Conservation (phyloP, 345 rosid genomes). For the Clausena lansium region DNA sequence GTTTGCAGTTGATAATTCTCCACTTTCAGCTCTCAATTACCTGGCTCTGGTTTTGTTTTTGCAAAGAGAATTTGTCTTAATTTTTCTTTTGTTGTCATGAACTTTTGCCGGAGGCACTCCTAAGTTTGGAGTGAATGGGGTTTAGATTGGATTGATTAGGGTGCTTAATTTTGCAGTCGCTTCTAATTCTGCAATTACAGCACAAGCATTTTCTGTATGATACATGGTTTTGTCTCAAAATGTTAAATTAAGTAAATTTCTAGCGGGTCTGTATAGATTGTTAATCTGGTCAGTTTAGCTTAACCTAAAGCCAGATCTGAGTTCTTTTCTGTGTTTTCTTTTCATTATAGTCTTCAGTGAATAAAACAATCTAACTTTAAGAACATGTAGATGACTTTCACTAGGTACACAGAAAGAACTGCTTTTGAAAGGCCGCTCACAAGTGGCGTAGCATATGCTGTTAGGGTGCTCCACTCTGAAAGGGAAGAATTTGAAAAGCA, state of each 20-base stretch:
- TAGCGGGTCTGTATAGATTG: not conserved
- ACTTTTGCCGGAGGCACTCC: not conserved
- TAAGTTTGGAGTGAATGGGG: conserved; percentile 10
- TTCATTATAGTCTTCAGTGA: conserved; percentile 2
- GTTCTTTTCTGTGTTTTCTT: not conserved
- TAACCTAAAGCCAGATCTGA: conserved; percentile 20
- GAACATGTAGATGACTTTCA: conserved; percentile 67
- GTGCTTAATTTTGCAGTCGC: not conserved
- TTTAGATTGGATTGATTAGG: conserved; percentile 12
- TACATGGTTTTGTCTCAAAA: conserved; percentile 6
- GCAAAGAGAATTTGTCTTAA: not conserved
- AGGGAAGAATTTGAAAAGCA: conserved; percentile 89
- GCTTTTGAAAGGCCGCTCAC: conserved; percentile 98
- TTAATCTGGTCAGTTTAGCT: conserved; percentile 13
- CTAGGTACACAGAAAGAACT: conserved; percentile 90
- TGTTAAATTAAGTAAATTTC: not conserved
- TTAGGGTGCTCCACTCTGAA: conserved; percentile 85
- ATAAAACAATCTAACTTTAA: conserved; percentile 32
- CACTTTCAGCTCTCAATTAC: conserved; percentile 10
- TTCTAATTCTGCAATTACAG: not conserved
- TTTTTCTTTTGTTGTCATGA: conserved; percentile 3
- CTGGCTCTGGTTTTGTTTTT: conserved; percentile 3
- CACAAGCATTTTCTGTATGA: not conserved
- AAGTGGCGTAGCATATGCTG: conserved; percentile 97
- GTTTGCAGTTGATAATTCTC: conserved; percentile 8